A percentile compares a stretch with the other conserved stretches of the same genome.
Evolutionary conservation across 2,329 filamentous ascomycete species (phyloP).

Genomic region (Penicillium freii): DNA sequence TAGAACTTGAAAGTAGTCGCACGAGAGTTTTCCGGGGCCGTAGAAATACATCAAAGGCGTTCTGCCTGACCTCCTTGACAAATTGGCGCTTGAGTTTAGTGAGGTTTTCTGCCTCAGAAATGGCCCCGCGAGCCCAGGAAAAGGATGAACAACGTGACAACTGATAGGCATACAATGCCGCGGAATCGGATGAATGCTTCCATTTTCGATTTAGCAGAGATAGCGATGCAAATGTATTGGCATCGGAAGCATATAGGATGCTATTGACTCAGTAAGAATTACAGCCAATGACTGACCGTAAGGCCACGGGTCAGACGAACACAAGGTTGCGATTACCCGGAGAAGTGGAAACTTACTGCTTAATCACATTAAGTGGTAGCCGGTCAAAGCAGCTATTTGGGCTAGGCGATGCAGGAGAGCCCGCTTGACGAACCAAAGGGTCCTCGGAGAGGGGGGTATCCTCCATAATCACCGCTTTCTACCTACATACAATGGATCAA

Average conservation of each 20-base stretch:
- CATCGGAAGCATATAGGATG: conserved; percentile 48
- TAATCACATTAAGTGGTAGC: conserved; percentile 24
- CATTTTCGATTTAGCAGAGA: conserved; percentile 46
- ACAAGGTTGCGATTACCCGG: not conserved
- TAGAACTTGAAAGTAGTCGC: conserved; percentile 78
- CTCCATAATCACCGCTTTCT: conserved; percentile 24
- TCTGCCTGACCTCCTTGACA: conserved; percentile 68
- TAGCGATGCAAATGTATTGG: conserved; percentile 49
- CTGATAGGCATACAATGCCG: conserved; percentile 48
- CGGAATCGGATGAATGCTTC: conserved; percentile 43
- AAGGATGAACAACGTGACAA: conserved; percentile 46
- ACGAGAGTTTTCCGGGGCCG: conserved; percentile 69
- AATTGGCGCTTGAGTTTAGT: conserved; percentile 64
- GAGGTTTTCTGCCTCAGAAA: conserved; percentile 50
- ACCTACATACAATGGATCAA: conserved; percentile 19
- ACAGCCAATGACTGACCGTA: not conserved
- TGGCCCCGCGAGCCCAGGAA: conserved; percentile 37
- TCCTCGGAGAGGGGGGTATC: conserved; percentile 14
- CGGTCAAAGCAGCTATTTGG: conserved; percentile 17
- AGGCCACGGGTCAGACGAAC: not conserved
- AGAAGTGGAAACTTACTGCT: conserved; percentile 16
- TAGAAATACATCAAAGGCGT: conserved; percentile 73
- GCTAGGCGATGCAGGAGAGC: not conserved
- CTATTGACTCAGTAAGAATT: conserved; percentile 33
- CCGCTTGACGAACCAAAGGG: not conserved